Conservation (phyloP, 2,329 filamentous ascomycete species). For the Raffaelea albimanens region DNA sequence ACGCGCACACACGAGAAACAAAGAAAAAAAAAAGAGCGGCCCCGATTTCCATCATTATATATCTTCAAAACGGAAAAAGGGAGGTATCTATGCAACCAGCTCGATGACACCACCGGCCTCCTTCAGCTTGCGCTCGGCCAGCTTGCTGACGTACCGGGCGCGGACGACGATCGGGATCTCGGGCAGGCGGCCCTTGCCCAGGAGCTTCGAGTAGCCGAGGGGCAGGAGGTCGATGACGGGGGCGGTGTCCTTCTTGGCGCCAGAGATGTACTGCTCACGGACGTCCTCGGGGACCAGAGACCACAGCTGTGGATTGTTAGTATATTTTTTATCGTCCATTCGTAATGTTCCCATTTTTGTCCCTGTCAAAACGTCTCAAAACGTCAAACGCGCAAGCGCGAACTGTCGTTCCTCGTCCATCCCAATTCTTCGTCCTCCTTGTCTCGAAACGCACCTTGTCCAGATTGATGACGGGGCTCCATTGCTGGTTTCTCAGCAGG, state of each 20-base stretch:
- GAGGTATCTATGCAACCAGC: conserved; percentile 70
- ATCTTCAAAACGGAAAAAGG: not conserved
- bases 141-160: conserved; percentile 88
- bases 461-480: conserved; percentile 98
- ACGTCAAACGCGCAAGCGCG: too few species aligned
- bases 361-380: not conserved
- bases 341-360: not conserved
- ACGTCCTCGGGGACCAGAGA: conserved; percentile 87
- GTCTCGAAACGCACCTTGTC: conserved; percentile 63
- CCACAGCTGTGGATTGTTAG: too few species aligned
- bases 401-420: too few species aligned
- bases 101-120: conserved; percentile 93
- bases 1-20: too few species aligned
- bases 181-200: conserved; percentile 95
- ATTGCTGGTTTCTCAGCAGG: conserved; percentile 90
- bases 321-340: conserved; percentile 7
- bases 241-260: conserved; percentile 77
- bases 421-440: too few species aligned
- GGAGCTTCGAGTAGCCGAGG: conserved; percentile 96
- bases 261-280: conserved; percentile 80
- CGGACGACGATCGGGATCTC: conserved; percentile 89
- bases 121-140: conserved; percentile 98
- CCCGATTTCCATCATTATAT: not conserved
- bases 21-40: too few species aligned
- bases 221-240: conserved; percentile 96